These are phyloP conservation scores for Solanum aculeatissimum DNA, from an alignment of 305 asterid species.

Conservation along the genomic window DNA sequence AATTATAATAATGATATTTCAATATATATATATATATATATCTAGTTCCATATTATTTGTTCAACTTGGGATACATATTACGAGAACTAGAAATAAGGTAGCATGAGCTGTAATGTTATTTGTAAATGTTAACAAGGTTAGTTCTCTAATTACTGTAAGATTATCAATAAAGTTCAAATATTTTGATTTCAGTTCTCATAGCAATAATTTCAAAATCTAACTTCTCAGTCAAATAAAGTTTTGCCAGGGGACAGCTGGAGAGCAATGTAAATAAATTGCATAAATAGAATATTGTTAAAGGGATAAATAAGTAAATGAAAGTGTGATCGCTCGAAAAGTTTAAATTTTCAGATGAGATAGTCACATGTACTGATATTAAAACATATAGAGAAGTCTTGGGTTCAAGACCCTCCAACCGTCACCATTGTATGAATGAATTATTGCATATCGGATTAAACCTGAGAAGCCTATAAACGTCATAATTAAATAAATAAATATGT, in stretches of 20 bases:
- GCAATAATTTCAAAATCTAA: neutral
- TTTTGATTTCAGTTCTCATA: neutral
- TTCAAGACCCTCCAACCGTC: neutral
- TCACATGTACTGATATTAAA: neutral
- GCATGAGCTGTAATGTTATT: neutral
- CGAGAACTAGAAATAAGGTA: neutral
- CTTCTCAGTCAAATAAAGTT: too few relatives aligned
- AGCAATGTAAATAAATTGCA: neutral
- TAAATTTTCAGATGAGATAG: neutral
- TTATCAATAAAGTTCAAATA: neutral
- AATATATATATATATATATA: neutral
- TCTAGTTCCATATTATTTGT: neutral
- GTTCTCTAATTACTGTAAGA: neutral
- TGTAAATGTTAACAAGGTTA: neutral
- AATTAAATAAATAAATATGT: too few relatives aligned
- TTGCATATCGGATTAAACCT: too few relatives aligned
- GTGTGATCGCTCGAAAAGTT: neutral
- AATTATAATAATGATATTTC: neutral
- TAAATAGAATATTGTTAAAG: neutral
- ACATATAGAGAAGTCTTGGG: neutral
- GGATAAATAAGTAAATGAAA: neutral
- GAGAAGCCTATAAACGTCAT: too few relatives aligned
- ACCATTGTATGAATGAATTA: too few relatives aligned
- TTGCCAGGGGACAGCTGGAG: neutral
- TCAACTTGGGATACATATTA: neutral